Percentiles rank a stretch among this genome's conserved stretches.
Conservation (phyloP, 768 basidiomycete genomes). For the Trametes meyenii region DNA sequence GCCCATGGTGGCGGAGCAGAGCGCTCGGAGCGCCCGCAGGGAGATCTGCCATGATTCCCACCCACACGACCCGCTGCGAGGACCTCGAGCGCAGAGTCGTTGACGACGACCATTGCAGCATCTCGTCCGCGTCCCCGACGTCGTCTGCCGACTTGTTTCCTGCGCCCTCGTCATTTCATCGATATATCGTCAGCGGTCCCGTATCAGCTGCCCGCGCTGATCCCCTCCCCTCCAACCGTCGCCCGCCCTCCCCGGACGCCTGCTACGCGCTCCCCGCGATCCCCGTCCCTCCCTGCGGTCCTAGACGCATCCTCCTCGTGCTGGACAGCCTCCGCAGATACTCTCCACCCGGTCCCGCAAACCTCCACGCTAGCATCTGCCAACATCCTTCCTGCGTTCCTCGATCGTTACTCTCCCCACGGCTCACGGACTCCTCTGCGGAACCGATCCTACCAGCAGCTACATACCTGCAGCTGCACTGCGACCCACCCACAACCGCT, state of each 20-base stretch:
- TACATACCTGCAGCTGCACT: too few relatives aligned
- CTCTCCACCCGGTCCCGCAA: background rate
- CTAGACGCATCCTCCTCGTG: background rate
- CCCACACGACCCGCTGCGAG: too few relatives aligned
- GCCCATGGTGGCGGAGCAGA: background rate
- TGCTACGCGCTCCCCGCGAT: background rate
- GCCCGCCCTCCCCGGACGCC: background rate
- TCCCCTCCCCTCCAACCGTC: background rate
- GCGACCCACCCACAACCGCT: too few relatives aligned
- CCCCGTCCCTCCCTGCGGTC: background rate
- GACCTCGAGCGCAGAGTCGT: too few relatives aligned
- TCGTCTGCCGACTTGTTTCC: too few relatives aligned
- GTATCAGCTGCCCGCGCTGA: background rate
- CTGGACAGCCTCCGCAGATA: conserved; percentile 13
- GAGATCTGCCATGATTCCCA: background rate
- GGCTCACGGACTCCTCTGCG: background rate
- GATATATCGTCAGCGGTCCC: background rate
- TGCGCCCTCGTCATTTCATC: background rate
- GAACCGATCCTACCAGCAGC: background rate
- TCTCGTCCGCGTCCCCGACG: too few relatives aligned
- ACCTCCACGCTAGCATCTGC: background rate
- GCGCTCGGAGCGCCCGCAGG: background rate
- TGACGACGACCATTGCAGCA: too few relatives aligned
- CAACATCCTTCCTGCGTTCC: background rate
- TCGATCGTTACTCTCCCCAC: too few relatives aligned